phyloP scores from a whole-genome alignment of 768 basidiomycete genomes.

The Lactifluus subvellereus region DNA sequence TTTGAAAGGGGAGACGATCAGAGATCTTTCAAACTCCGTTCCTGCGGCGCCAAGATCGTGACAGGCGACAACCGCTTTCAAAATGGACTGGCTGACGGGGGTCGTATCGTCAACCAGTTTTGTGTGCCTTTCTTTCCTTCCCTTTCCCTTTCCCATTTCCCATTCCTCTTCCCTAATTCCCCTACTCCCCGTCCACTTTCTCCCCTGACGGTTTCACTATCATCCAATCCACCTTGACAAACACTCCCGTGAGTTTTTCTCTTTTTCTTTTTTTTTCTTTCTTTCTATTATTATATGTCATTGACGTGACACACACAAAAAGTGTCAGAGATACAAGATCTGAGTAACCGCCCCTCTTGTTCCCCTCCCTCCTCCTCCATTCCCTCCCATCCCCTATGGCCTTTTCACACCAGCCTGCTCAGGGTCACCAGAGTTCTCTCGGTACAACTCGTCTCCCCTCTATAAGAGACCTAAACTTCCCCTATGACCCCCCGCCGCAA shows the following conservation, averaged over 20 bases:
- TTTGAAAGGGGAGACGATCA: constrained; percentile 16
- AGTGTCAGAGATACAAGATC: constrained; percentile 4
- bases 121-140: constrained; percentile 14
- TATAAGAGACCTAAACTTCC: constrained; percentile 68
- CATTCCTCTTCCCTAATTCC: constrained; percentile 35
- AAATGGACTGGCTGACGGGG: constrained; percentile 12
- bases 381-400: constrained; percentile 36
- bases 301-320: neutral
- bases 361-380: constrained; percentile 30
- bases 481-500: constrained; percentile 34
- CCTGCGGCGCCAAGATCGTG: constrained; percentile 26
- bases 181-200: constrained; percentile 25
- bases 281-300: too few relatives aligned
- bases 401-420: constrained; percentile 44
- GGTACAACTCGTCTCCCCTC: constrained; percentile 55
- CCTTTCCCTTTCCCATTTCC: constrained; percentile 9
- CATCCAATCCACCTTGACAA: neutral
- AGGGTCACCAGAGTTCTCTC: constrained; percentile 35
- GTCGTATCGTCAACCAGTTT: constrained; percentile 11
- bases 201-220: neutral
- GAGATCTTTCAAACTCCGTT: constrained; percentile 25
- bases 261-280: neutral
- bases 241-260: neutral
- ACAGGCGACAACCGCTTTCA: constrained; percentile 24
- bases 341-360: constrained; percentile 29